Evolutionary conservation across 768 basidiomycete species (phyloP).

Genomic region (Tulasnella sp.): DNA sequence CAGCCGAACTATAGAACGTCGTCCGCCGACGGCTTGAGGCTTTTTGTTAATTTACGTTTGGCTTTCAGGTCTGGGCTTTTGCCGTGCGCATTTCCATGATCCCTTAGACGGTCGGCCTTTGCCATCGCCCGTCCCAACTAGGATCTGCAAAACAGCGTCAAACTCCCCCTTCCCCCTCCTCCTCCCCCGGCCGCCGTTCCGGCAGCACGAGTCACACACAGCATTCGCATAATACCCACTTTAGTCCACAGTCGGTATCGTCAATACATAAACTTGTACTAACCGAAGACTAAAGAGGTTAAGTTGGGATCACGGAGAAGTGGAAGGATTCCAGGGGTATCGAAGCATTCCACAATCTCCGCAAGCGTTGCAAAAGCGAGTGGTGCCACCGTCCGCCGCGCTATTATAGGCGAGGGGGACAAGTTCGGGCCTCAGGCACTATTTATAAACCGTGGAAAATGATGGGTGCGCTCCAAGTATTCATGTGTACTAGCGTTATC

Average conservation of each 20-base stretch:
- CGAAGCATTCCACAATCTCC: not conserved
- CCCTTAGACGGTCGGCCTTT: not conserved
- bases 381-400: not conserved
- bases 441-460: not conserved
- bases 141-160: not conserved
- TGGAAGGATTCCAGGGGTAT: not conserved
- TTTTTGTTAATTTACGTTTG: not conserved
- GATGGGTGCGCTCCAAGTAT: no score
- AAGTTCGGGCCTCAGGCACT: not conserved
- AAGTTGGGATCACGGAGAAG: not conserved
- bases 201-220: not conserved
- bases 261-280: not conserved
- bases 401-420: not conserved
- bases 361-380: not conserved
- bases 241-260: not conserved
- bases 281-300: not conserved
- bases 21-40: not conserved
- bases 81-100: not conserved
- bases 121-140: not conserved
- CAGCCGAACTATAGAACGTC: not conserved
- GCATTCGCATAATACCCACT: not conserved
- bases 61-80: not conserved
- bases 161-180: no score
- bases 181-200: no score
- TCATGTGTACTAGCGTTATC: no score